These are phyloP conservation scores for Monosporascus sp. DNA, from an alignment of 2,329 filamentous ascomycete genomes.

Conservation along the genomic window DNA sequence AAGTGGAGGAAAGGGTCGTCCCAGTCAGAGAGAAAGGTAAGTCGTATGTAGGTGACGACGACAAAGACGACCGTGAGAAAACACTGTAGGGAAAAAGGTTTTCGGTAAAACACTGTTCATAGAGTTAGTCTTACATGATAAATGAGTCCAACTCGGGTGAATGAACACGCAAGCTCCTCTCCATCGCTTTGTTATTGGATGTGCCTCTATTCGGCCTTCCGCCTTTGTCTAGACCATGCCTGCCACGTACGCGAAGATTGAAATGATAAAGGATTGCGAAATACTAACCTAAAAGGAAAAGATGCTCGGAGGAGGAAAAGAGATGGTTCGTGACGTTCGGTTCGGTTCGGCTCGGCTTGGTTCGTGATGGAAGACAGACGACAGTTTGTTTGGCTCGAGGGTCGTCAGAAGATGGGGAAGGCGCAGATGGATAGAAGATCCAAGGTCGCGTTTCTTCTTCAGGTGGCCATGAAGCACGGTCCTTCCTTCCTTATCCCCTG, in stretches of 20 bases:
- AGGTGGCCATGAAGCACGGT: not conserved
- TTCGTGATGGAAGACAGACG: too few species aligned
- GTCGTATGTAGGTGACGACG: not conserved
- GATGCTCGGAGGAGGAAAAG: not conserved
- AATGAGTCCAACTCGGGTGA: too few species aligned
- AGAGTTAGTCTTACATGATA: not conserved
- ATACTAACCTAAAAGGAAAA: not conserved
- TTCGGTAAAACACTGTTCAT: not conserved
- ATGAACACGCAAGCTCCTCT: too few species aligned
- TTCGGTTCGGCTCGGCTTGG: not conserved
- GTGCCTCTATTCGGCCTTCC: not conserved
- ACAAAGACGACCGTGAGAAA: not conserved
- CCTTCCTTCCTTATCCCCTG: not conserved
- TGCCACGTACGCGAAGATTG: too few species aligned
- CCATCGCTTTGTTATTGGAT: too few species aligned
- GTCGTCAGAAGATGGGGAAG: too few species aligned
- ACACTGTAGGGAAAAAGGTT: not conserved
- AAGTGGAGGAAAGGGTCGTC: not conserved
- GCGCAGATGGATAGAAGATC: not conserved
- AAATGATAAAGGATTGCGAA: not conserved
- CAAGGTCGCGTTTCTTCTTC: not conserved
- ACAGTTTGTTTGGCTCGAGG: too few species aligned
- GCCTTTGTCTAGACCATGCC: not conserved
- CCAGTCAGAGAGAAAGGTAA: not conserved
- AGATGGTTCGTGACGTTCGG: not conserved